These are phyloP conservation scores for Wolfiporia cocos DNA, from an alignment of 1,284 basidiomycete genomes.

Conservation along the genomic window DNA sequence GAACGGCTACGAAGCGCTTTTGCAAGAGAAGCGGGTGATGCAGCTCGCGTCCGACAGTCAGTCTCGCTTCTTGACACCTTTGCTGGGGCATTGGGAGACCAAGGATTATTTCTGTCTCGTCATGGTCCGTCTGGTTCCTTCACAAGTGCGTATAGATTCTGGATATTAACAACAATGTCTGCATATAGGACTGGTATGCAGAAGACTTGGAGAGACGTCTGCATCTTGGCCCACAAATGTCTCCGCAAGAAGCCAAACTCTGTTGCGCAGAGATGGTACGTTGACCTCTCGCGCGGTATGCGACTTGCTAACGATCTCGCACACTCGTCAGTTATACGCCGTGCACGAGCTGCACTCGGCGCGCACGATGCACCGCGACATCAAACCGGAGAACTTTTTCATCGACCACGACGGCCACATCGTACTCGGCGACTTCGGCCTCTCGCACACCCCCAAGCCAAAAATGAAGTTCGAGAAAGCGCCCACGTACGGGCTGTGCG, in stretches of 20 bases:
- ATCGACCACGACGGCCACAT: slow-evolving; percentile 40
- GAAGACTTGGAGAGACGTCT: background rate
- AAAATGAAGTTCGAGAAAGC: background rate
- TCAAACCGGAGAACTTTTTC: slow-evolving; percentile 64
- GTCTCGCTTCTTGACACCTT: slow-evolving; percentile 2
- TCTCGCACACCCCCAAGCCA: slow-evolving; percentile 27
- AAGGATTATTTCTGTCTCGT: slow-evolving; percentile 14
- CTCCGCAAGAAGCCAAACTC: slow-evolving; percentile 1
- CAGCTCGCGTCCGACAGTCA: background rate
- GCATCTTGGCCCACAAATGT: too few species aligned
- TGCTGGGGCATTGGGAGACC: slow-evolving; percentile 11
- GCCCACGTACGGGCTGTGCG: background rate
- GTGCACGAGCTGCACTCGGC: slow-evolving; percentile 35
- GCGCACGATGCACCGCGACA: slow-evolving; percentile 60
- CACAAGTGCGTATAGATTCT: too few species aligned
- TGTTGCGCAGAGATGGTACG: slow-evolving; percentile 14
- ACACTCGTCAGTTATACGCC: background rate
- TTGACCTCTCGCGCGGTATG: too few species aligned
- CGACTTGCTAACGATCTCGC: too few species aligned
- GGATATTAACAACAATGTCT: too few species aligned
- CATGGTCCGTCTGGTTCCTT: slow-evolving; percentile 14
- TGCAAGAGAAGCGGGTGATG: slow-evolving; percentile 9
- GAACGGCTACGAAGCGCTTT: too few species aligned
- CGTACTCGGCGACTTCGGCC: slow-evolving; percentile 63
- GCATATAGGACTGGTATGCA: too few species aligned